Percentiles rank a stretch among this genome's conserved stretches.
Evolutionary conservation across 441 rosid genomes (phyloP).

Genomic region (Pelargonium australe): DNA sequence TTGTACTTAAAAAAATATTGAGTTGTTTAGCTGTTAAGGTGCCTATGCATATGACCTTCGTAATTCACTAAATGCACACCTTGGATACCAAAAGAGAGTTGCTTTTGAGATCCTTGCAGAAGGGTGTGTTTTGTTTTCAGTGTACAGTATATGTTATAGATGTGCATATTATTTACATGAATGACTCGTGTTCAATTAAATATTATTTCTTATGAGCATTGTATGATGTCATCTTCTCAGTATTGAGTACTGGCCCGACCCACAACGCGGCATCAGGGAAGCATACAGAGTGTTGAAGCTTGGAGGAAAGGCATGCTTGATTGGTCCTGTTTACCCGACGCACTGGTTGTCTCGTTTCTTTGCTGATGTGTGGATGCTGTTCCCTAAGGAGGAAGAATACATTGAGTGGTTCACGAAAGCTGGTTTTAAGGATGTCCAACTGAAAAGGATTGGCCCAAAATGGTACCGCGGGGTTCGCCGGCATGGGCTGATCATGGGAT

Average conservation of each 20-base stretch:
- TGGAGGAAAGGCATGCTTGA: slow-evolving; percentile 89
- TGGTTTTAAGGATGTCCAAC: slow-evolving; percentile 81
- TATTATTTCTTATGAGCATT: slow-evolving; percentile 16
- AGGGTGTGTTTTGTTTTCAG: neutral
- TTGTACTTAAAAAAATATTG: too few species aligned
- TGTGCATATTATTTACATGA: neutral
- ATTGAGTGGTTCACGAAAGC: slow-evolving; percentile 89
- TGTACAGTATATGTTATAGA: neutral
- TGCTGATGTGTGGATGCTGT: slow-evolving; percentile 96
- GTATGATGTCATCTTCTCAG: slow-evolving; percentile 31
- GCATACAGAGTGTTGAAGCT: slow-evolving; percentile 88
- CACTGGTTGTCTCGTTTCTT: slow-evolving; percentile 94
- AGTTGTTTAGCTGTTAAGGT: too few species aligned
- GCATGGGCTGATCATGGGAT: slow-evolving; percentile 94
- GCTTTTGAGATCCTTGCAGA: too few species aligned
- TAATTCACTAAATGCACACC: too few species aligned
- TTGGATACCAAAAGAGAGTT: too few species aligned
- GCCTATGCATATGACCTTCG: too few species aligned
- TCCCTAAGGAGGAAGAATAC: slow-evolving; percentile 98
- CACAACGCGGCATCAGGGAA: slow-evolving; percentile 87
- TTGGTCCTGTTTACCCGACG: slow-evolving; percentile 94
- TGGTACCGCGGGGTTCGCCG: slow-evolving; percentile 98
- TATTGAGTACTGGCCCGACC: slow-evolving; percentile 99
- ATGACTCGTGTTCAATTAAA: neutral
- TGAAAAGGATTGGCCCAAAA: slow-evolving; percentile 93